Base-by-base conservation (phyloP, 345 rosid species). In the Hibiscus tridactylites region DNA sequence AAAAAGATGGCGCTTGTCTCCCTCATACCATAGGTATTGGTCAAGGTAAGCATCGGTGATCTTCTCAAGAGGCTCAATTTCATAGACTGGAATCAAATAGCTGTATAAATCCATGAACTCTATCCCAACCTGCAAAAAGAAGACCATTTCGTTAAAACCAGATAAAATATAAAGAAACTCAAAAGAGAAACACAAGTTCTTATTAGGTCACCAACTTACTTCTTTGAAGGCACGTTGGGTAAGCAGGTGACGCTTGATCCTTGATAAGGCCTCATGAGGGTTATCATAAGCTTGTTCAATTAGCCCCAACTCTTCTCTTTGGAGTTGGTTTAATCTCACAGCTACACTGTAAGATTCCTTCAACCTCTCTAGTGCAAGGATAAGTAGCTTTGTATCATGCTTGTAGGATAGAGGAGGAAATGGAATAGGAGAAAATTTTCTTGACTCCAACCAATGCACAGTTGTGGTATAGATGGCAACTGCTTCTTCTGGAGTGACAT, bases 221-320 rank as follows among this genome's bases (percentile, higher is more conserved):
- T 92, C 99, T 83, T 91, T 96, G 62, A 96, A 96, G 64, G 98
- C 97, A 76, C 99, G 99, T 77, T 92, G 99, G 53, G 99, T 96
- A 56, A 96, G 99, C 69, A 96, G 84, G 81, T 96, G 99, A 63
- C 99, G 99, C 83, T 96, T 96, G 73, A 96, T 96, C 61, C 99
- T 87, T 39, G 99, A 87, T 64, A 96, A 77, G 52, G 99, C 99
- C 79, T 96, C 99, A 73, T 96, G 99, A 26, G 99, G 99, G 81
- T 96, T 96, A 78, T 96, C 99, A 81, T 96, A 96, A 50, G 99
- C 99, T 66, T 96, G 99, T 79, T 96, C 99, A 83, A 96, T 96
- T 54, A 96, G 93, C 77, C 98, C 99, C 80, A 96, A 82, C 81
- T 96, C 99, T 81, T 96, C 99, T 77, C 98, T 94, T 76, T 96